Evolutionary conservation across 345 rosid species (phyloP).

Genomic region (Gossypium stocksii): DNA sequence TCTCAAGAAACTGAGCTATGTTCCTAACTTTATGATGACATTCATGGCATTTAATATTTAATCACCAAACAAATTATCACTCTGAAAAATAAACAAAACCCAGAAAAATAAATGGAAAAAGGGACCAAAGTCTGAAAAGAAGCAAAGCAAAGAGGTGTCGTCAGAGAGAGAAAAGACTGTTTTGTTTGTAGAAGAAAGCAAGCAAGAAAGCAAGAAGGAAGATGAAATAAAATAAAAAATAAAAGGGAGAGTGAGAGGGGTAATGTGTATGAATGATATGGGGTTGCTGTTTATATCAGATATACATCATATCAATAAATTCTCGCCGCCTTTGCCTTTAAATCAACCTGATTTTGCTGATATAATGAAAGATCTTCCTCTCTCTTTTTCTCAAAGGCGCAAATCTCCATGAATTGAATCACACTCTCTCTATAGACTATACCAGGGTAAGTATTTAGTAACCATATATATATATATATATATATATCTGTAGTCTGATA

Average conservation of each 20-base stretch:
- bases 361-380: slow-evolving; percentile 26
- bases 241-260: neutral
- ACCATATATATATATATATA: too few species aligned
- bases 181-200: neutral
- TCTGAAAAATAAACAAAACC: neutral
- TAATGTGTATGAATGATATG: slow-evolving; percentile 16
- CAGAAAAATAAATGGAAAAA: neutral
- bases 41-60: slow-evolving; percentile 18
- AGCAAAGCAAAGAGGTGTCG: slow-evolving; percentile 20
- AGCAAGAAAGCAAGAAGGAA: neutral
- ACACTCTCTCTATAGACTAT: neutral
- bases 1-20: slow-evolving; percentile 15
- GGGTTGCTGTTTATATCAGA: neutral
- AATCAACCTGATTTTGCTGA: slow-evolving; percentile 45
- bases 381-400: slow-evolving; percentile 23
- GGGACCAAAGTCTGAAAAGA: slow-evolving; percentile 16
- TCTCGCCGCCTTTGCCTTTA: slow-evolving; percentile 78
- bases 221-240: neutral
- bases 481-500: too few species aligned
- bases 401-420: slow-evolving; percentile 40
- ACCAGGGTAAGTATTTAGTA: too few species aligned
- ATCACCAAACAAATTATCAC: neutral
- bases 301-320: slow-evolving; percentile 31
- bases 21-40: slow-evolving; percentile 16
- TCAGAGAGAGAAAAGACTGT: slow-evolving; percentile 15